Evolutionary conservation across 225 moss, liverwort and hornwort species (phyloP), one percentile per base, ranked within the genome.

Genomic region (Lunularia cruciata): DNA sequence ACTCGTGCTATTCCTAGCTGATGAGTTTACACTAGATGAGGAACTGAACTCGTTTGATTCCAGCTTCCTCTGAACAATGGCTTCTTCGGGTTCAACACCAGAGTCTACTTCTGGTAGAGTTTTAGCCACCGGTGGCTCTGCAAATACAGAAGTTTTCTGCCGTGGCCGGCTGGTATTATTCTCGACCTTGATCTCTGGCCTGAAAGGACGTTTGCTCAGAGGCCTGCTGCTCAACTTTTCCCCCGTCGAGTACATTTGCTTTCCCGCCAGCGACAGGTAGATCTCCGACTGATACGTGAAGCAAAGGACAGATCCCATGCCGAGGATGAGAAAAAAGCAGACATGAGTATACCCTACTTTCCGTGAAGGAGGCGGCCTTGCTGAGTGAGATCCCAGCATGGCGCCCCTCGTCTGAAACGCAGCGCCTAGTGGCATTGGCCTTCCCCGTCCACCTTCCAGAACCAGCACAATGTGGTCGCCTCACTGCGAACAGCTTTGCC

Each of bases 271-370:
- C 15, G 57, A 62, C 22, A 47, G 39, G 51, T 82, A 71, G 49
- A 78, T 75, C 52, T 78, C 77, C 3, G 74, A 74, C 34, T 82
- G 82, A 64, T 82, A 82, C 37, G 77, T 77, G 16, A 82, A 67
- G 36, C 77, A 52, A 32, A 82, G 74, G 2, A 77, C 32, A 34
- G 71, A 77, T 13, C 82, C 82, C 13, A 78, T 47, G 5, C 54
- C 61, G 16, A 82, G 61, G 14, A 82, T 77, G 6, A 82, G 71
- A 16, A 82, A 22, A 36, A 82, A 42, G 54, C 68, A 82, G 25
- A 63, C 39, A 55, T 74, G 77, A 28, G 77, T 46, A 18, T 65
- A 67, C 22, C 77, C 74, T 28, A 70, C 81, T 12, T 69, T 52
- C 67, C 76, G 72, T 16, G 76, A 70, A 3, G 69, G 43, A 25